phyloP scores from a whole-genome alignment of 75 land plant species.

The Sequoiadendron giganteum region DNA sequence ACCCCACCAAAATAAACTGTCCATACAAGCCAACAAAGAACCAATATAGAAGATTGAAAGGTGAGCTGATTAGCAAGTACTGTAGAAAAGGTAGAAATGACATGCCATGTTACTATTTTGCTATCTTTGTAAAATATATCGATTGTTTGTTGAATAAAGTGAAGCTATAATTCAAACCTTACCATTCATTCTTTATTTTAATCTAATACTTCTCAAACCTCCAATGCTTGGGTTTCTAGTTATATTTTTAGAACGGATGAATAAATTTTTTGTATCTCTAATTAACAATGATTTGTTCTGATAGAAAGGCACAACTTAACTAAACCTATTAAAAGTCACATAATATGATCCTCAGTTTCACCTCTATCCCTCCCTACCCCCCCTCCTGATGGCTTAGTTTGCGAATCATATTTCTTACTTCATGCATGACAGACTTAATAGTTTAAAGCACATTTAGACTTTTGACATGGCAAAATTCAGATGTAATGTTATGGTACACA shows the following conservation, averaged over 20 bases:
- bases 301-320: background rate
- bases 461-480: background rate
- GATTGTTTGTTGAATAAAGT: background rate
- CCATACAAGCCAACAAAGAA: background rate
- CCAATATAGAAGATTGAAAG: background rate
- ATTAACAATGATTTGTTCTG: background rate
- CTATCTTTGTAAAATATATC: background rate
- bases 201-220: background rate
- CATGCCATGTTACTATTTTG: background rate
- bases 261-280: background rate
- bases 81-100: background rate
- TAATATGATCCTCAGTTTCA: background rate
- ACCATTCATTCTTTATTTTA: background rate
- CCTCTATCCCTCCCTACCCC: background rate
- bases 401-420: conserved; percentile 1
- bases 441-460: background rate
- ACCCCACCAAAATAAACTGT: background rate
- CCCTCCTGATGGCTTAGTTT: background rate
- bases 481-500: background rate
- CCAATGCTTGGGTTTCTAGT: background rate
- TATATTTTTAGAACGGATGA: background rate
- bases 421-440: background rate
- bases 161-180: background rate
- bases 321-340: background rate
- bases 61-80: background rate